Evolutionary conservation across 2,329 filamentous ascomycete species (phyloP), one percentile per base, ranked within the genome.

Genomic region (Gaeumannomyces tritici): DNA sequence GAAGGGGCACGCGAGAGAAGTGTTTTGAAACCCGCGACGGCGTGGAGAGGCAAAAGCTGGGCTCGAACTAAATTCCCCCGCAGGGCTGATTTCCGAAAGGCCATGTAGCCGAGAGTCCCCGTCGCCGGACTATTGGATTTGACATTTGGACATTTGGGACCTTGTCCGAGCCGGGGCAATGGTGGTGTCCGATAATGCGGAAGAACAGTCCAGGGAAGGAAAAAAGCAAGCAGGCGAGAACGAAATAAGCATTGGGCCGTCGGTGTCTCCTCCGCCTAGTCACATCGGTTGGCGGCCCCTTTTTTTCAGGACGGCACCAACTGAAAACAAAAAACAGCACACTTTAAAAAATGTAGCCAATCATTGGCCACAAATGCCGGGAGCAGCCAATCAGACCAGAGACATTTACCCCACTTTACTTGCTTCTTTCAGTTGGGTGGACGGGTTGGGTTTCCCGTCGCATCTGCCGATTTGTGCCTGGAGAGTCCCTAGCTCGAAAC

Each of bases 11-110:
- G 35, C 26, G n/a, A 42, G n/a, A 28, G 33, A 60, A 51, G 58
- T 54, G 58, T 60, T 57, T 61, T 56, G 51, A 61, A 57, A 54
- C 58, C 24, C 47, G 58, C 58, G 47, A 47, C 58, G 42, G 42
- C 42, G 42, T 51, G 42, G 3, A 51, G 42, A 51, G 42, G 42
- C 42, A n/a, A 51, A 51, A 21, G 42, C 42, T 51, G 42, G 42
- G 42, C 42, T 51, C 42, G 42, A 51, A 24, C 9, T n/a, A 51
- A 9, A 51, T n/a, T 51, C 42, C 42, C 42, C 42, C 42, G 42
- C 42, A 51, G 42, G 42, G 42, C 42, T 51, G 42, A 51, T n/a
- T 51, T 51, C 21, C 42, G 42, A 51, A 9, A 21, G 21, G 42
- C 42, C 24, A n/a, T n/a, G n/a, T n/a, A n/a, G n/a, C n/a, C 24